phyloP scores from a whole-genome alignment of 1,139 yeast genomes.

The Kodamaea ohmeri region DNA sequence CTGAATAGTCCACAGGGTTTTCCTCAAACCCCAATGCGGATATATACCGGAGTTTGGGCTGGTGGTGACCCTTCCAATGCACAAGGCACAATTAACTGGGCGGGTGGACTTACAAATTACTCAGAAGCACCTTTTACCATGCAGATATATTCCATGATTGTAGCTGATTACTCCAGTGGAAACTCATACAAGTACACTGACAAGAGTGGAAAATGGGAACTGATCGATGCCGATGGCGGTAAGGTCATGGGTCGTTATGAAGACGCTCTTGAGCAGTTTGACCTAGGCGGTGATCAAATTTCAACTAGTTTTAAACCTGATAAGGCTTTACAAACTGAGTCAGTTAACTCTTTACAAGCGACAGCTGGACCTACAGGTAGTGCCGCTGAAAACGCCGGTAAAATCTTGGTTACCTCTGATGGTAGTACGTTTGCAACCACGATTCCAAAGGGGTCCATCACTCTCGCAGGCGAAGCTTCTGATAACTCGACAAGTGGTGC shows the following conservation, averaged over 20 bases:
- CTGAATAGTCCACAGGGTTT: constrained; percentile 57
- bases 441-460: not conserved
- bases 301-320: constrained; percentile 10
- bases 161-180: constrained; percentile 82
- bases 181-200: constrained; percentile 62
- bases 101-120: constrained; percentile 76
- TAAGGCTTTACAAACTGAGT: constrained; percentile 7
- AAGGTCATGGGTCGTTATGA: constrained; percentile 57
- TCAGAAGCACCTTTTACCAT: constrained; percentile 65
- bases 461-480: not conserved
- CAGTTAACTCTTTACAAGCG: constrained; percentile 13
- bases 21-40: constrained; percentile 77
- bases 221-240: constrained; percentile 66
- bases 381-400: constrained; percentile 10
- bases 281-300: constrained; percentile 19
- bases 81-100: constrained; percentile 78
- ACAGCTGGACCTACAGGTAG: constrained; percentile 15
- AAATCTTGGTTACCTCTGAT: constrained; percentile 11
- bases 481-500: not conserved
- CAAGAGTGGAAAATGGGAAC: constrained; percentile 62
- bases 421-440: constrained; percentile 8
- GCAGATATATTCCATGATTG: constrained; percentile 58
- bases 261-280: constrained; percentile 51
- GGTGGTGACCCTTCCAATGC: constrained; percentile 72
- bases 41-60: constrained; percentile 74